A percentile compares a stretch with the other conserved stretches of the same genome.
Evolutionary conservation across 345 rosid genomes (phyloP).

Genomic region (Fremontodendron californicum): DNA sequence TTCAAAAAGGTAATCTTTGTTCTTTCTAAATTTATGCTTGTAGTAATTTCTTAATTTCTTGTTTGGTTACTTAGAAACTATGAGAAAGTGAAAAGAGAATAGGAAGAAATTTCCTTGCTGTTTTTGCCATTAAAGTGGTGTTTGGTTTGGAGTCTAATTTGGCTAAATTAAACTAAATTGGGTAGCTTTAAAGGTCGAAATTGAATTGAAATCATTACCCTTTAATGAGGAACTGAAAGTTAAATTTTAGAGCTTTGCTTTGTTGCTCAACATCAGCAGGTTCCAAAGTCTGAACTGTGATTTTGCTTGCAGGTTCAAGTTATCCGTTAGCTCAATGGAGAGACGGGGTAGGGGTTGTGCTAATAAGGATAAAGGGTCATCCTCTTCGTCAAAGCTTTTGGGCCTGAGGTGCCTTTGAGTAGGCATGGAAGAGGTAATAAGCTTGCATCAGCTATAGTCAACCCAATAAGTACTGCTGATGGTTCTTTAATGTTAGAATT

Average conservation of each 20-base stretch:
- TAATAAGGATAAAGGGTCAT: slow-evolving; percentile 32
- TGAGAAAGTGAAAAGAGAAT: not conserved
- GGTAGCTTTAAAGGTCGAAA: not conserved
- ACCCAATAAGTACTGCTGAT: slow-evolving; percentile 31
- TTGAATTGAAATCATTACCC: not conserved
- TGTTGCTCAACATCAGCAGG: not conserved
- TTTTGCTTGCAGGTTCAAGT: slow-evolving; percentile 55
- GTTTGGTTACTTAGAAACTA: not conserved
- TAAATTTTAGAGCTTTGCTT: not conserved
- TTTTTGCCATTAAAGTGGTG: not conserved
- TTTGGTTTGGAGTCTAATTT: not conserved
- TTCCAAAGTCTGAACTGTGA: not conserved
- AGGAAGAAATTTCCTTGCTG: not conserved
- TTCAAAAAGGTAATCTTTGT: slow-evolving; percentile 41
- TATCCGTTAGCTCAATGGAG: slow-evolving; percentile 67
- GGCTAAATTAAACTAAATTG: not conserved
- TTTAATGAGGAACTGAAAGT: not conserved
- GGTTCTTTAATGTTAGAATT: slow-evolving; percentile 27
- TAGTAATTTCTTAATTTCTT: not conserved
- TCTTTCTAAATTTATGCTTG: too few relatives aligned
- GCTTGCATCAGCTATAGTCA: slow-evolving; percentile 68
- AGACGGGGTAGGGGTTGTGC: slow-evolving; percentile 49
- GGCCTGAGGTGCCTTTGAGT: slow-evolving; percentile 50
- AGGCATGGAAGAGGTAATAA: slow-evolving; percentile 33
- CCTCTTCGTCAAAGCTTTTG: slow-evolving; percentile 58